Conservation (phyloP, 345 rosid genomes). For the Brassica rapa region DNA sequence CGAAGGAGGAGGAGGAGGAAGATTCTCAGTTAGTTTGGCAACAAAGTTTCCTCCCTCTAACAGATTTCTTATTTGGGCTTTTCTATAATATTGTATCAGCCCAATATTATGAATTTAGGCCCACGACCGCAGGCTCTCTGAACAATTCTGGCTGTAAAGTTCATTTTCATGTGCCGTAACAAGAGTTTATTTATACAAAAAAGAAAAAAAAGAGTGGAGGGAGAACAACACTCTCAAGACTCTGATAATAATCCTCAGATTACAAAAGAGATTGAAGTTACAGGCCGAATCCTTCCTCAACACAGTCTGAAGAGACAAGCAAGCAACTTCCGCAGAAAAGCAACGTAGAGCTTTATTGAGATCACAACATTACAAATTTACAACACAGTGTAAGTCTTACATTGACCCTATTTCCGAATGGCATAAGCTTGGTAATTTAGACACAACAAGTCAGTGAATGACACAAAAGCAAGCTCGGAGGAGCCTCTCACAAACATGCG, state of each 20-base stretch:
- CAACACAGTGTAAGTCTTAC: not conserved
- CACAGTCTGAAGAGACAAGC: not conserved
- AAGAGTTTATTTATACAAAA: too few species aligned
- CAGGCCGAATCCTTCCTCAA: too few species aligned
- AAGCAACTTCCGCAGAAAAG: not conserved
- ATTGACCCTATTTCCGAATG: conserved; percentile 51
- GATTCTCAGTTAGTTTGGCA: not conserved
- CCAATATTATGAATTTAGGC: not conserved
- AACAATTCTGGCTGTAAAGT: too few species aligned
- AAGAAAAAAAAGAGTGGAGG: too few species aligned
- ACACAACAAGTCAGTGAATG: conserved; percentile 70
- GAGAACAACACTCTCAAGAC: too few species aligned
- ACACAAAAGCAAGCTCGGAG: conserved; percentile 73
- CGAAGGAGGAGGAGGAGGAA: not conserved
- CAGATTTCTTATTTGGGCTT: not conserved
- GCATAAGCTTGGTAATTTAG: conserved; percentile 80
- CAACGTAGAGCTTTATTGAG: not conserved
- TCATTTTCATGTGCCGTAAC: too few species aligned
- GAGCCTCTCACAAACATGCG: conserved; percentile 89
- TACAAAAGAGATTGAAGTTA: too few species aligned
- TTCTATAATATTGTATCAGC: not conserved
- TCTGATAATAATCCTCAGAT: too few species aligned
- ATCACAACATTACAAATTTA: not conserved
- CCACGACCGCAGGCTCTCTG: not conserved
- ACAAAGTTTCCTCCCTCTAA: not conserved